These are phyloP conservation scores for Candida railenensis DNA, from an alignment of 805 yeast species.

Conservation along the genomic window DNA sequence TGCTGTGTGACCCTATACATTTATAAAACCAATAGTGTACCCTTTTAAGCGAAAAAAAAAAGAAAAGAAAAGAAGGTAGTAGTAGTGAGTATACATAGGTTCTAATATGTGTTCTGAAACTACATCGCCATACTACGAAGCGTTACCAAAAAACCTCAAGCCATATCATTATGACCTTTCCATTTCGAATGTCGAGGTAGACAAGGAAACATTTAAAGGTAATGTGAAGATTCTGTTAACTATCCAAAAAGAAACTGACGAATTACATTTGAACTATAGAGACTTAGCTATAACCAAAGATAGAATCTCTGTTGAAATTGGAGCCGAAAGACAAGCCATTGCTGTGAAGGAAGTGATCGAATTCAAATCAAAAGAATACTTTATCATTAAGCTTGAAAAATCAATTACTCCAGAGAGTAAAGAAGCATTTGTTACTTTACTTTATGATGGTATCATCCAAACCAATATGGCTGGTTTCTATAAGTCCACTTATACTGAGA, in stretches of 20 bases:
- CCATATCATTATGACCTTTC: constrained; percentile 73
- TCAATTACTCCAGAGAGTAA: constrained; percentile 23
- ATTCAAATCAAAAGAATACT: constrained; percentile 60
- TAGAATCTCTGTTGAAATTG: constrained; percentile 19
- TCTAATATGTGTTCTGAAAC: constrained; percentile 2
- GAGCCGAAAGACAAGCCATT: constrained; percentile 21
- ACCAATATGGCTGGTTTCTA: constrained; percentile 60
- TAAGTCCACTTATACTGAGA: constrained; percentile 42
- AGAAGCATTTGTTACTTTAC: constrained; percentile 25
- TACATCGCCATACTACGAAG: constrained; percentile 25
- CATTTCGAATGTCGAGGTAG: constrained; percentile 59
- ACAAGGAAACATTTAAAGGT: constrained; percentile 47
- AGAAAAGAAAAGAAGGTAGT: neutral
- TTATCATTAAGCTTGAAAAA: constrained; percentile 55
- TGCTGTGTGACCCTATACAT: too few relatives aligned
- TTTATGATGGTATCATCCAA: constrained; percentile 45
- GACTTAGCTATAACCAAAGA: constrained; percentile 31
- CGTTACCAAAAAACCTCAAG: constrained; percentile 62
- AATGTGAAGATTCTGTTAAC: constrained; percentile 46
- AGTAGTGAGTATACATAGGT: neutral
- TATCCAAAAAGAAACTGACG: constrained; percentile 40
- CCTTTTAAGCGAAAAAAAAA: neutral
- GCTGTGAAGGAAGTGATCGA: constrained; percentile 18
- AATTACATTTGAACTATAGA: constrained; percentile 49
- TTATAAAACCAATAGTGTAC: too few relatives aligned